Evolutionary conservation across 257 asterid genomes (phyloP), one percentile per base, ranked within the genome.

Genomic region (Nicotiana tomentosiformis): DNA sequence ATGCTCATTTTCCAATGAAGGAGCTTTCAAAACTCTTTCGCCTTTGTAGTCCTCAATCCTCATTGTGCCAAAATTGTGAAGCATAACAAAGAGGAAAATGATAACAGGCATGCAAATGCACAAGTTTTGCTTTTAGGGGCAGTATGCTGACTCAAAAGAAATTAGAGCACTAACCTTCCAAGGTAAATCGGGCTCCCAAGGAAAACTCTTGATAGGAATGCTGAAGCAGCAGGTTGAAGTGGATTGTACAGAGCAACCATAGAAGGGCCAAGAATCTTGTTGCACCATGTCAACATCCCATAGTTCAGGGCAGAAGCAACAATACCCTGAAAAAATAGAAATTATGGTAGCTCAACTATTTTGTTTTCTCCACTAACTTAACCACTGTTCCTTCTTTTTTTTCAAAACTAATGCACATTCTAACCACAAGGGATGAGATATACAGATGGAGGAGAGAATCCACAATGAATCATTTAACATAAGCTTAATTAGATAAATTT

Each of bases 141-240:
- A 72, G 39, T 46, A 72, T n/a, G 11, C 11, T n/a, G 12, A 58
- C 61, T 56, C 61, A 56, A 56, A 56, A 56, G 11, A 58, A 5
- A 18, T n/a, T n/a, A 58, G 10, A 58, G 79, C 23, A 14, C 79
- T 23, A 7, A 93, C 99, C 99, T 94, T 92, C 99, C 99, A 80
- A 96, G 87, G 89, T 94, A 96, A 86, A 96, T 89, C 7, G 97
- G 94, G 92, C 98, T 96, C 74, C 97, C 98, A 1, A 96, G 96
- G 89, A 96, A 96, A 83, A 94, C 83, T 84, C 91, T 89, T 61
- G 99, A 93, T 78, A 96, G 87, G 79, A 96, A 90, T 7, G 98
- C 93, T 8, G 99, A 94, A 3, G 92, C 93, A 82, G 92, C 97
- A 61, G 99, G 99, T 87, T 96, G 99, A 61, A 96, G 97, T 1